Base-by-base conservation (phyloP, 2,329 filamentous ascomycete genomes). In the Aaosphaeria pasadenensis region DNA sequence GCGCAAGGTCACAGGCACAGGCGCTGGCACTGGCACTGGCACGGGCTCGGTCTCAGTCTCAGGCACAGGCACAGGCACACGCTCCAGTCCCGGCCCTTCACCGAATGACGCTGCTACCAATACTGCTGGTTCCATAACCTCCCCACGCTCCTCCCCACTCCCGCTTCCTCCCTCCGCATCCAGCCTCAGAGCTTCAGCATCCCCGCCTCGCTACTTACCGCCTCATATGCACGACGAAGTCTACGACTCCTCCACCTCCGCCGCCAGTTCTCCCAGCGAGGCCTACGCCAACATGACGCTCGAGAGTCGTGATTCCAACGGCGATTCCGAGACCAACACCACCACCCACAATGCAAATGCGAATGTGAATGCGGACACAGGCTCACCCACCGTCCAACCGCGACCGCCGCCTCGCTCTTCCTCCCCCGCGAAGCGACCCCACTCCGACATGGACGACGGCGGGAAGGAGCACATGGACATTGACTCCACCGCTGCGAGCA, bases 221-320 rank as follows among this genome's bases (percentile, higher is more conserved):
- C 75, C 79, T 46, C 80, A 82, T 65, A 69, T 83, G 48, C 78
- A 80, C 62, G 73, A 76, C 64, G 77, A 80, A 63, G 72, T 78
- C 46, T 58, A 64, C 32, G 71, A 71, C 53, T 51, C 60, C 51
- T 66, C 66, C 62, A 38, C 68, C 29, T 66, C 65, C 47, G 70
- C 70, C 30, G 66, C 67, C 28, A 75, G 72, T 60, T 79, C 74
- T 11, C 76, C 78, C 33, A 78, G 73, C 57, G 74, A 77, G 55
- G 77, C 79, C 49, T 81, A 76, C 72, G 77, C 78, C 53, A 74
- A 73, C 44, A 66, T 81, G 55, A 73, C 73, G 39, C 66, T 81
- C 54, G 71, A 76, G 46, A 74, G 71, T 57, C 72, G 72, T 52
- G 67, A 71, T 44, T 11, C 39, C 11, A 46, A 36, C 45, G 52